phyloP scores from a whole-genome alignment of 2,329 filamentous ascomycete species.

The Fusarium nematophilum region DNA sequence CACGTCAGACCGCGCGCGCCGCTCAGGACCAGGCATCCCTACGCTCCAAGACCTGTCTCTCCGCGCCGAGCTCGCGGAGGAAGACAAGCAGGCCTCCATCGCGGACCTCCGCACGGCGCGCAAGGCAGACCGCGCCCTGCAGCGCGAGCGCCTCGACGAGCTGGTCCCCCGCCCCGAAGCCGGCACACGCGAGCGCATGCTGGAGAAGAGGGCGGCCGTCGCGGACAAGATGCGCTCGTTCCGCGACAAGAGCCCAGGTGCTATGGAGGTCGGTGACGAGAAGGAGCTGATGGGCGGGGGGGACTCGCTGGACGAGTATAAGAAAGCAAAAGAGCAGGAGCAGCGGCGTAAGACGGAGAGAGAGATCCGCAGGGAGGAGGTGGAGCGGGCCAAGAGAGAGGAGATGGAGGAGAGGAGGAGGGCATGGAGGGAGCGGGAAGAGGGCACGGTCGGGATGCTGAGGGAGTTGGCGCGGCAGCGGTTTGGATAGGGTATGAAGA shows the following conservation, averaged over 20 bases:
- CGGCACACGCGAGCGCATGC: constrained; percentile 81
- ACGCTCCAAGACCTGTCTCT: constrained; percentile 78
- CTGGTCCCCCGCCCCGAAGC: constrained; percentile 84
- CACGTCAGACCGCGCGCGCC: constrained; percentile 38
- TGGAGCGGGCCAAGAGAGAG: constrained; percentile 76
- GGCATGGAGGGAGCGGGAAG: constrained; percentile 80
- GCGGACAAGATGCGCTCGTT: constrained; percentile 81
- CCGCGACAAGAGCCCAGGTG: constrained; percentile 72
- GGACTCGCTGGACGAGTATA: constrained; percentile 74
- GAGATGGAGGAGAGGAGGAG: constrained; percentile 83
- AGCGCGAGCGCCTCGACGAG: constrained; percentile 82
- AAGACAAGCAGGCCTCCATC: constrained; percentile 63
- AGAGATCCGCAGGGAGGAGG: constrained; percentile 84
- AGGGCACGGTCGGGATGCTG: constrained; percentile 85
- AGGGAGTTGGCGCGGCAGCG: constrained; percentile 81
- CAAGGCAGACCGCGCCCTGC: constrained; percentile 70
- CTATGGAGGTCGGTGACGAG: constrained; percentile 67
- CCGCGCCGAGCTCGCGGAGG: constrained; percentile 60
- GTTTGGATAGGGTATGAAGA: constrained; percentile 66
- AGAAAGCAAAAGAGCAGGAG: constrained; percentile 71
- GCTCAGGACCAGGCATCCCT: constrained; percentile 72
- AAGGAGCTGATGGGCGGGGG: constrained; percentile 81
- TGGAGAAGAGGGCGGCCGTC: constrained; percentile 84
- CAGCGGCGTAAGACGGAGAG: constrained; percentile 84
- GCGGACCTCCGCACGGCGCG: constrained; percentile 70